These are phyloP conservation scores for Macrolepiota dolichaula DNA, from an alignment of 768 basidiomycete species.

Conservation along the genomic window DNA sequence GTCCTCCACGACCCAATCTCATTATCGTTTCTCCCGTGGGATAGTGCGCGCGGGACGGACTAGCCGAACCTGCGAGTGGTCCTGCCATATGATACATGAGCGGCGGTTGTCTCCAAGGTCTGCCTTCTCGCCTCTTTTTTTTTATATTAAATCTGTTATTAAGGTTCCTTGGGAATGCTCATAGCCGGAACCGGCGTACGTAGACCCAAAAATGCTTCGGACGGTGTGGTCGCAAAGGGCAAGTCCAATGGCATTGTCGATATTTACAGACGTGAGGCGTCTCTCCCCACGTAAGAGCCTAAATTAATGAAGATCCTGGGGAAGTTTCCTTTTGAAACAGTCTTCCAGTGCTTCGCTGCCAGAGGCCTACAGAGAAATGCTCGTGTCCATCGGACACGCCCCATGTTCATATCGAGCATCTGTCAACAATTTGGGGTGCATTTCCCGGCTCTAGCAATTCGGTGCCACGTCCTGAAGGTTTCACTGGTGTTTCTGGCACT, in stretches of 20 bases:
- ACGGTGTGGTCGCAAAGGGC: background rate
- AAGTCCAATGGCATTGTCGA: background rate
- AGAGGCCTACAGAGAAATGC: background rate
- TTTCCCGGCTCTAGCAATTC: background rate
- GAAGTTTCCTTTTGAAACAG: background rate
- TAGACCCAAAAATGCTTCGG: background rate
- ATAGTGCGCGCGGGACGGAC: background rate
- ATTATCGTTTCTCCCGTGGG: background rate
- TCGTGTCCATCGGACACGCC: background rate
- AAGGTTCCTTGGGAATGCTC: constrained; percentile 8
- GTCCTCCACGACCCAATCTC: constrained; percentile 23
- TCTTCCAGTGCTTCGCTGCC: background rate
- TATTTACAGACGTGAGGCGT: background rate
- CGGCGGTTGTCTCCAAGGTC: background rate
- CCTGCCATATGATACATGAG: background rate
- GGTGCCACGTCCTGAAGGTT: background rate
- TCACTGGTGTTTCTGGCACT: background rate
- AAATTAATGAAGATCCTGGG: constrained; percentile 8
- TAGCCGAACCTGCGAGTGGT: background rate
- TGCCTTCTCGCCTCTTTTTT: background rate
- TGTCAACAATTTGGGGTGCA: background rate
- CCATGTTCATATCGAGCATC: constrained; percentile 4
- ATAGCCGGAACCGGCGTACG: constrained; percentile 1
- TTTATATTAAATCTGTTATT: background rate
- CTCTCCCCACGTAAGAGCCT: background rate